A percentile compares a stretch with the other conserved stretches of the same genome.
Conservation (phyloP, 345 rosid genomes). For the Heritiera fomes region DNA sequence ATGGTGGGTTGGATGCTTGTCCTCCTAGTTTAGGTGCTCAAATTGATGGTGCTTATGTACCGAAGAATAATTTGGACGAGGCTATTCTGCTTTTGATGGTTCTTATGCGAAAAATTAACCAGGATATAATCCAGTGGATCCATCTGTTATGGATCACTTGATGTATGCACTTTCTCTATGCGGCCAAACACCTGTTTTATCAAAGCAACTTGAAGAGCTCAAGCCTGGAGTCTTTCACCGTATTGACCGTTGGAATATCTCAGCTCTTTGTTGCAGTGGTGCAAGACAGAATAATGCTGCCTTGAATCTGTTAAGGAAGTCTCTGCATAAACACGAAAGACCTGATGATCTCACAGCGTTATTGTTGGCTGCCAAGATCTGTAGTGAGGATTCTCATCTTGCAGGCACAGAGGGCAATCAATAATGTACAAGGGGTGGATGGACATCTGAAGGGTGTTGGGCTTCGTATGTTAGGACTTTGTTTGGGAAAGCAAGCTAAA, state of each 20-base stretch:
- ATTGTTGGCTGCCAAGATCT: slow-evolving; percentile 81
- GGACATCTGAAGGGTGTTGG: slow-evolving; percentile 82
- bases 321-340: slow-evolving; percentile 70
- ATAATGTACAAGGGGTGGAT: slow-evolving; percentile 56
- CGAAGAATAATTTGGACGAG: slow-evolving; percentile 89
- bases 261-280: slow-evolving; percentile 77
- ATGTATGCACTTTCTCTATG: slow-evolving; percentile 74
- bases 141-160: slow-evolving; percentile 82
- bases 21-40: slow-evolving; percentile 80
- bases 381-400: slow-evolving; percentile 64
- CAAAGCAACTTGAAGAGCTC: slow-evolving; percentile 78
- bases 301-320: slow-evolving; percentile 77
- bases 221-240: slow-evolving; percentile 79
- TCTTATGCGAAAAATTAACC: slow-evolving; percentile 61
- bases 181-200: slow-evolving; percentile 69
- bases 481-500: slow-evolving; percentile 81
- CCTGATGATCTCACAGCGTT: slow-evolving; percentile 74
- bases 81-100: slow-evolving; percentile 88
- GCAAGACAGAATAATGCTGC: slow-evolving; percentile 61
- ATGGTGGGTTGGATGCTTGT: slow-evolving; percentile 82
- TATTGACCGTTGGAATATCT: slow-evolving; percentile 76
- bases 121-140: slow-evolving; percentile 71
- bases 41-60: slow-evolving; percentile 73
- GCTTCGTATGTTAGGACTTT: slow-evolving; percentile 72
- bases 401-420: slow-evolving; percentile 74